Percentiles rank a stretch among this genome's conserved stretches.
Evolutionary conservation across 768 basidiomycete species (phyloP).

Genomic region (Boletus tylopilopsis): DNA sequence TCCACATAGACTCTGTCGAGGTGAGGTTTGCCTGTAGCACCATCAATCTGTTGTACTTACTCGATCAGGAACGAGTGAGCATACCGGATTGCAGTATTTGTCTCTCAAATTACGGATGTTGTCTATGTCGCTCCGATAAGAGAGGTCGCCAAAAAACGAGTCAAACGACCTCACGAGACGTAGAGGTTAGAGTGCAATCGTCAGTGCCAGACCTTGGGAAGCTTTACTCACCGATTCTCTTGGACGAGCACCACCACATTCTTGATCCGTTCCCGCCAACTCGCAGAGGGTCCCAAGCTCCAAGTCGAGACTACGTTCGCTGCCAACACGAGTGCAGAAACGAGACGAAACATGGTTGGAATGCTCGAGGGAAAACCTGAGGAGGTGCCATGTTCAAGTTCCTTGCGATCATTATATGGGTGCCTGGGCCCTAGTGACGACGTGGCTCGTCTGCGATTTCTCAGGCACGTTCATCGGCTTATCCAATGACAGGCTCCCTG

Average conservation of each 20-base stretch:
- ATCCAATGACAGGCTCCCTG: constrained; percentile 11
- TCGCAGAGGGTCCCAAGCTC: neutral
- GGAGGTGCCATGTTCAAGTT: neutral
- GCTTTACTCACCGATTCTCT: constrained; percentile 20
- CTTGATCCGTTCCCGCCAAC: constrained; percentile 24
- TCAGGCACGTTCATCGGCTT: constrained; percentile 16
- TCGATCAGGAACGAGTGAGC: neutral
- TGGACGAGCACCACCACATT: constrained; percentile 27
- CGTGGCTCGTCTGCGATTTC: neutral
- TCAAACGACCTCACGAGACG: constrained; percentile 19
- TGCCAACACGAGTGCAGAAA: constrained; percentile 5
- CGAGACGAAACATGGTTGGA: constrained; percentile 11
- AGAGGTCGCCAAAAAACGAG: constrained; percentile 26
- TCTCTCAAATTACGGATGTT: constrained; percentile 19
- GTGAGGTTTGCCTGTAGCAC: constrained; percentile 12
- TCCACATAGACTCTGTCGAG: constrained; percentile 3
- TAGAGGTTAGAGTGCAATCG: neutral
- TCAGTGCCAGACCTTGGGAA: neutral
- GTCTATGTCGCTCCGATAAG: constrained; percentile 21
- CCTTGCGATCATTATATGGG: constrained; percentile 9
- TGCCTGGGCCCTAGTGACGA: neutral
- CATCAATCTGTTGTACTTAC: neutral
- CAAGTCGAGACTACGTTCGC: neutral
- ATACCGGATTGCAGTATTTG: constrained; percentile 24
- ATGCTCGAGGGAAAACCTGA: neutral